Percentiles rank a stretch among this genome's conserved stretches.
Evolutionary conservation across 1,284 basidiomycete genomes (phyloP).

Genomic region (Ustilago shanxiensis): DNA sequence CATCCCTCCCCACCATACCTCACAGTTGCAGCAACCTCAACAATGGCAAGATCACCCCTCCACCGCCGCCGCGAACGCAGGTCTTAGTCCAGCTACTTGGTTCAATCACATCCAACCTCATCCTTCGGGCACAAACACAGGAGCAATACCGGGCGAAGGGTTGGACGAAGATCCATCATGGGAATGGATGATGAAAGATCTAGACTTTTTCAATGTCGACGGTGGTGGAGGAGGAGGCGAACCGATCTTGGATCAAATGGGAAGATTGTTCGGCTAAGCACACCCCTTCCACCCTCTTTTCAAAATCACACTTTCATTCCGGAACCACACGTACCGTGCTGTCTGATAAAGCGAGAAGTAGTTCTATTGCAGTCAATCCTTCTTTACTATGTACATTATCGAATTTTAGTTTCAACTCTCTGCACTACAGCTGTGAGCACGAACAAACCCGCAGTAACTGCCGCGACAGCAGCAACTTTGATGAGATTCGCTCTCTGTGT

Average conservation of each 20-base stretch:
- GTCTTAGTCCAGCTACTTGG: conserved; percentile 23
- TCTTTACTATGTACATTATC: not conserved
- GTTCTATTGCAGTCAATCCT: not conserved
- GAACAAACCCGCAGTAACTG: conserved; percentile 31
- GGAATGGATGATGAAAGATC: conserved; percentile 52
- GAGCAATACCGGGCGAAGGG: not conserved
- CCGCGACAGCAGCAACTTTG: conserved; percentile 50
- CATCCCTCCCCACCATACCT: not conserved
- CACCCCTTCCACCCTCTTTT: not conserved
- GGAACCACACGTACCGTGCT: too few species aligned
- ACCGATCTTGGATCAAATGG: conserved; percentile 52
- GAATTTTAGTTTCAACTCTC: conserved; percentile 47
- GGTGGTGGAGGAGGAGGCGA: conserved; percentile 46
- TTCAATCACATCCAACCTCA: conserved; percentile 13
- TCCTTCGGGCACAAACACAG: not conserved
- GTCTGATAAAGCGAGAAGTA: not conserved
- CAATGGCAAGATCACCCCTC: not conserved
- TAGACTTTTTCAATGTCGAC: conserved; percentile 42
- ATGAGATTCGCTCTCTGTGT: conserved; percentile 36
- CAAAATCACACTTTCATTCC: not conserved
- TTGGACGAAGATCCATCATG: conserved; percentile 26
- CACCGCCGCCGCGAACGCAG: not conserved
- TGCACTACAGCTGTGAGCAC: conserved; percentile 30
- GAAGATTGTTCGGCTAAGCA: conserved; percentile 25
- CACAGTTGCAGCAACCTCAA: not conserved